phyloP scores from a whole-genome alignment of 129 eudicot species.

The Dittrichia graveolens region DNA sequence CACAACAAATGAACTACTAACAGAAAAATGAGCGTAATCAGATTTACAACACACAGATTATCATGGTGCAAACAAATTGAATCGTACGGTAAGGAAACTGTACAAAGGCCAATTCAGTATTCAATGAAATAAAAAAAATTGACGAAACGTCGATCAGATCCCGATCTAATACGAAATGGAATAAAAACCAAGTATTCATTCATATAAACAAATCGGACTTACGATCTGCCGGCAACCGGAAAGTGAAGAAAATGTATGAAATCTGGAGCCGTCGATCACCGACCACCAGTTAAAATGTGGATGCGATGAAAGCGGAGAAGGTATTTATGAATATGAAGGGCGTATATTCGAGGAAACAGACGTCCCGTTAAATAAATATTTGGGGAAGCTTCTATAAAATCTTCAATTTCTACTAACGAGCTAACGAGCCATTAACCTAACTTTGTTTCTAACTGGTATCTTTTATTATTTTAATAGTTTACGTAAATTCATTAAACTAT shows the following conservation, averaged over 20 bases:
- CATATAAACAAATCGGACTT: background rate
- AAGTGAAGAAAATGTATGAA: background rate
- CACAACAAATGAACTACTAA: background rate
- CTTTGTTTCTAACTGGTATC: no score
- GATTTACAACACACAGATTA: no score
- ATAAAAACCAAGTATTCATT: background rate
- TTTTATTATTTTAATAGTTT: no score
- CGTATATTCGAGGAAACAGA: conserved; percentile 6
- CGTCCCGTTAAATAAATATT: background rate
- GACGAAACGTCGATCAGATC: background rate
- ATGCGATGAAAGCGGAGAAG: conserved; percentile 14
- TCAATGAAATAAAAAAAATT: no score
- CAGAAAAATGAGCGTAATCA: no score
- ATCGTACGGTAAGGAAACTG: background rate
- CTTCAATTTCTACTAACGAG: background rate
- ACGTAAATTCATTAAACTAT: no score
- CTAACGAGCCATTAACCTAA: background rate
- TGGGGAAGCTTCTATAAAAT: no score
- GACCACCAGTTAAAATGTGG: background rate
- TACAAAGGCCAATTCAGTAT: no score
- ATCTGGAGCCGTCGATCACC: conserved; percentile 21
- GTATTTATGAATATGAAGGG: conserved; percentile 9
- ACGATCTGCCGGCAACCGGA: conserved; percentile 29
- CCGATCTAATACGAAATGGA: conserved; percentile 12
- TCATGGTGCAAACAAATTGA: background rate